Percentiles rank a stretch among this genome's conserved stretches.
These are phyloP conservation scores for Acanthamoeba healyi DNA, from an alignment of 208 protist genomes.

Conservation along the genomic window DNA sequence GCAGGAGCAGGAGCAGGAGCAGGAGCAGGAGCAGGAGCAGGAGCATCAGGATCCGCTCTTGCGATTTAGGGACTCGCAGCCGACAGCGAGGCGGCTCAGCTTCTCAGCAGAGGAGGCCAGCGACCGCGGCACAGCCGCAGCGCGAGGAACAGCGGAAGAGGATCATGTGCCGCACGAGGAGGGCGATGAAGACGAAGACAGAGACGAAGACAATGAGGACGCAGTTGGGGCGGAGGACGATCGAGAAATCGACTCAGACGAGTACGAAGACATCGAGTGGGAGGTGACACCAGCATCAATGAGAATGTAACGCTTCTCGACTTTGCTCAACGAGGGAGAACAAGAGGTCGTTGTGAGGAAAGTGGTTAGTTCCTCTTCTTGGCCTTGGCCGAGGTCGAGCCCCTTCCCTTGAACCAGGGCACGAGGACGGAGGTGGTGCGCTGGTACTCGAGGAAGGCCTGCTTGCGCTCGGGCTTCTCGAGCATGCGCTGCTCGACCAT, in stretches of 20 bases:
- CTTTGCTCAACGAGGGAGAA: too few species aligned
- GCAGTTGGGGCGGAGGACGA: not conserved
- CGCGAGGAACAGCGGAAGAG: too few species aligned
- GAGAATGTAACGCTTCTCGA: too few species aligned
- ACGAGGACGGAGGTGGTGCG: constrained; percentile 65
- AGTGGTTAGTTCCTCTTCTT: constrained; percentile 14
- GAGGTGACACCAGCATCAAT: too few species aligned
- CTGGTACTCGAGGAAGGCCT: constrained; percentile 64
- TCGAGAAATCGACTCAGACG: too few species aligned
- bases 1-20: not conserved
- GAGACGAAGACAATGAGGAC: not conserved
- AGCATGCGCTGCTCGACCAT: constrained; percentile 75
- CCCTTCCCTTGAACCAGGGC: constrained; percentile 72
- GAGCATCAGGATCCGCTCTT: too few species aligned
- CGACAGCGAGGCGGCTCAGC: too few species aligned
- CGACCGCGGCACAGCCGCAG: not conserved
- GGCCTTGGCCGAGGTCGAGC: not conserved
- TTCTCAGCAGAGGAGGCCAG: too few species aligned
- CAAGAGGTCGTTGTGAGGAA: not conserved
- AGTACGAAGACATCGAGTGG: too few species aligned
- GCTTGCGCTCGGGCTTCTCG: not conserved
- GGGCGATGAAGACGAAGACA: not conserved
- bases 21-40: not conserved
- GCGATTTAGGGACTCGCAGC: too few species aligned
- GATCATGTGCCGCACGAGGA: too few species aligned